Percentiles rank a stretch among this genome's conserved stretches.
phyloP scores from a whole-genome alignment of 2,329 filamentous ascomycete genomes.

The Neofusicoccum cordaticola region DNA sequence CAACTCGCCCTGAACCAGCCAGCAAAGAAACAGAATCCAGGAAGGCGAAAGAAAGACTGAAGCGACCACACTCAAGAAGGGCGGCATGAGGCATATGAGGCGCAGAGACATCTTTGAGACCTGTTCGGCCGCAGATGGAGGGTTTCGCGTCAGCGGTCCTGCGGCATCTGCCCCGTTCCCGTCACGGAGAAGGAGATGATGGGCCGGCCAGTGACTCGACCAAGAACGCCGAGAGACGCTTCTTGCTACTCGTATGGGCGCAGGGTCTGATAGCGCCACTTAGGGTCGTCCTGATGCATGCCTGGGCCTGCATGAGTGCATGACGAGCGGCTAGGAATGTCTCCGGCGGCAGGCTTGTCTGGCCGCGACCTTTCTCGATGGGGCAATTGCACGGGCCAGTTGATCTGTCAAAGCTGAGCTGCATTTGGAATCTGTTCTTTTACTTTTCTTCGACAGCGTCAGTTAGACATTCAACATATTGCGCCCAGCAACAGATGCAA shows the following conservation, averaged over 20 bases:
- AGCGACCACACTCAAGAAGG: neutral
- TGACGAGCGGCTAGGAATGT: slow-evolving; percentile 4
- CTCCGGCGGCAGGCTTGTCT: slow-evolving; percentile 1
- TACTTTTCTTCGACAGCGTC: neutral
- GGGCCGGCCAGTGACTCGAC: neutral
- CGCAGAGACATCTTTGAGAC: slow-evolving; percentile 6
- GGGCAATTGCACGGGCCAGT: slow-evolving; percentile 1
- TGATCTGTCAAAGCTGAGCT: neutral
- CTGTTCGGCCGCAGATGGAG: slow-evolving; percentile 7
- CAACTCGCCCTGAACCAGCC: slow-evolving; percentile 15
- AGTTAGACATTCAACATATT: neutral
- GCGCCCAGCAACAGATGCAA: neutral
- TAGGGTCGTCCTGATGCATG: neutral
- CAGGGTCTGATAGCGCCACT: slow-evolving; percentile 3
- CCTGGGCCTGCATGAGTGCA: neutral
- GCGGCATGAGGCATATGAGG: slow-evolving; percentile 15
- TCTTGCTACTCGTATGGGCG: neutral
- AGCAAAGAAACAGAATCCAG: slow-evolving; percentile 12
- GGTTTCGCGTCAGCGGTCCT: slow-evolving; percentile 13
- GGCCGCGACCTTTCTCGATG: neutral
- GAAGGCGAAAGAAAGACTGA: slow-evolving; percentile 11
- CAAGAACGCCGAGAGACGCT: neutral
- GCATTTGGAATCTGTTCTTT: neutral
- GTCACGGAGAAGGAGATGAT: neutral
- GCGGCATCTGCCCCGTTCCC: slow-evolving; percentile 3